phyloP scores from a whole-genome alignment of 192 early-diverging fungal species.

The Podila clonocystis region DNA sequence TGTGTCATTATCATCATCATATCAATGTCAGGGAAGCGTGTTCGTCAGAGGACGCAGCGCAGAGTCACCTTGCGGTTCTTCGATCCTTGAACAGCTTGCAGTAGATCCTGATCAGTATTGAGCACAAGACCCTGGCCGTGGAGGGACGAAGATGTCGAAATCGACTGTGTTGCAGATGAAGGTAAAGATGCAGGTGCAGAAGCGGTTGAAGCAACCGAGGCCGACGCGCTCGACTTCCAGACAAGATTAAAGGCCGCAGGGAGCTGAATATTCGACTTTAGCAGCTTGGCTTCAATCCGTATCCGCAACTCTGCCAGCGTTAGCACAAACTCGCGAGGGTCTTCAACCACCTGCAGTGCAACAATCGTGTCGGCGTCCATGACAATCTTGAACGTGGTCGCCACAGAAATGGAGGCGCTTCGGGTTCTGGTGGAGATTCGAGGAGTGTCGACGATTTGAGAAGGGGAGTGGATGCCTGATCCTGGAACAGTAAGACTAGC shows the following conservation, averaged over 20 bases:
- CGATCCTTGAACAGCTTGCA: slow-evolving; percentile 23
- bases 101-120: slow-evolving; percentile 31
- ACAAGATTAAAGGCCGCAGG: slow-evolving; percentile 34
- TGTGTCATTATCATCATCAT: not conserved
- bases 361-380: slow-evolving; percentile 49
- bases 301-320: slow-evolving; percentile 22
- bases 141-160: not conserved
- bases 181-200: not conserved
- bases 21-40: not conserved
- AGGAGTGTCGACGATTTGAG: not conserved
- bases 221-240: slow-evolving; percentile 15
- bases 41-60: slow-evolving; percentile 12
- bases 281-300: slow-evolving; percentile 20
- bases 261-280: slow-evolving; percentile 44
- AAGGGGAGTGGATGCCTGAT: slow-evolving; percentile 7
- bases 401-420: not conserved
- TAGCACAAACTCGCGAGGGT: slow-evolving; percentile 16
- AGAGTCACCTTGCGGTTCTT: slow-evolving; percentile 37
- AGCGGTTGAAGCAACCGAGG: not conserved
- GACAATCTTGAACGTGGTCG: slow-evolving; percentile 46
- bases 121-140: slow-evolving; percentile 6
- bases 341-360: slow-evolving; percentile 34
- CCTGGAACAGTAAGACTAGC: slow-evolving; percentile 32
- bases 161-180: not conserved
- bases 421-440: not conserved